phyloP scores from a whole-genome alignment of 192 early-diverging fungal species.

The Backusella circina region DNA sequence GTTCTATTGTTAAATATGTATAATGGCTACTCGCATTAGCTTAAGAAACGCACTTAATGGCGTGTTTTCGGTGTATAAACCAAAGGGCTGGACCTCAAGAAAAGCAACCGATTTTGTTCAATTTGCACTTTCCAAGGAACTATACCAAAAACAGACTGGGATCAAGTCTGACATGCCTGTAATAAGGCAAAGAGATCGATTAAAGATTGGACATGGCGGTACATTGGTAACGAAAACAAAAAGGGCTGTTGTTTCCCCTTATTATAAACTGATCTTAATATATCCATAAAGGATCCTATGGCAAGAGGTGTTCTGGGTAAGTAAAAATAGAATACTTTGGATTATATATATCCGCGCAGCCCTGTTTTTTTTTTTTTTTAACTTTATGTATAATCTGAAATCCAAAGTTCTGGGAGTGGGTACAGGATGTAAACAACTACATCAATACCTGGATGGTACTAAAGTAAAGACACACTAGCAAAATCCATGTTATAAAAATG shows the following conservation, averaged over 20 bases:
- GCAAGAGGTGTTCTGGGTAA: conserved; percentile 51
- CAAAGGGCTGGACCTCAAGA: conserved; percentile 40
- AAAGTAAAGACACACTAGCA: conserved; percentile 30
- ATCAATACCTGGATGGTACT: conserved; percentile 38
- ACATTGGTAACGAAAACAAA: conserved; percentile 29
- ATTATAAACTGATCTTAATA: not conserved
- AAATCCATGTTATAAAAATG: not conserved
- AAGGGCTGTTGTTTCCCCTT: not conserved
- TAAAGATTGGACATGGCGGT: conserved; percentile 58
- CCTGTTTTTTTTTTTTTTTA: not conserved
- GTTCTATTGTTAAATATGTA: not conserved
- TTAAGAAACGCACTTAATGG: conserved; percentile 32
- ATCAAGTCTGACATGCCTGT: conserved; percentile 18
- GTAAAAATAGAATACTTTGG: not conserved
- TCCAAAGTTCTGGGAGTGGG: conserved; percentile 47
- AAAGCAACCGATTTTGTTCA: conserved; percentile 38
- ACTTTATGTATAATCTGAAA: too few relatives aligned
- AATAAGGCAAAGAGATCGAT: conserved; percentile 20
- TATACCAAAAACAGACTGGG: conserved; percentile 3
- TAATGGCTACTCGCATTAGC: not conserved
- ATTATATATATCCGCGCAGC: not conserved
- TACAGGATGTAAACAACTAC: conserved; percentile 50
- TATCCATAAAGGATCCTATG: conserved; percentile 40
- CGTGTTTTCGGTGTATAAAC: conserved; percentile 48
- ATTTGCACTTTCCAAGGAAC: conserved; percentile 15